Evolutionary conservation across 768 basidiomycete genomes (phyloP).

Genomic region (Asterophora parasitica): DNA sequence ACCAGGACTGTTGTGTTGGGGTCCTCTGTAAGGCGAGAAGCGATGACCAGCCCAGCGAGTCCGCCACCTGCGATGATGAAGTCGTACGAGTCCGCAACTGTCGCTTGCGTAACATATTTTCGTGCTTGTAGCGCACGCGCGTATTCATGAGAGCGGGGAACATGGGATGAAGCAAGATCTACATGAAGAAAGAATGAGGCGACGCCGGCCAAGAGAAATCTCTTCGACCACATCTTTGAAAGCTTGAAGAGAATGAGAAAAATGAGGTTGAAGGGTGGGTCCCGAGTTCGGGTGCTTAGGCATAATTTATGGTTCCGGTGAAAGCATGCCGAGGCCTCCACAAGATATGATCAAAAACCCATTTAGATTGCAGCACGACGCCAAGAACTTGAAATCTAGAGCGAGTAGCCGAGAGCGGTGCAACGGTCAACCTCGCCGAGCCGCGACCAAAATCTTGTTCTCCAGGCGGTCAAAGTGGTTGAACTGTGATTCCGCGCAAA

Average conservation of each 20-base stretch:
- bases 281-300: no score
- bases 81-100: constrained; percentile 26
- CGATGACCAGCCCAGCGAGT: constrained; percentile 32
- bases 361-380: no score
- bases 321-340: no score
- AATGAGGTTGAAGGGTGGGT: neutral
- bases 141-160: neutral
- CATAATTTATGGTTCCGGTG: no score
- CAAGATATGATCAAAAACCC: no score
- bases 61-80: constrained; percentile 33
- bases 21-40: constrained; percentile 33
- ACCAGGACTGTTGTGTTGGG: constrained; percentile 31
- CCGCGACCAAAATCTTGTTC: no score
- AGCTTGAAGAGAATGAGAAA: neutral
- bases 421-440: no score
- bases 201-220: constrained; percentile 1
- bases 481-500: no score
- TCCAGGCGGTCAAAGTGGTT: no score
- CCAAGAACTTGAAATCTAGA: no score
- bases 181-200: constrained; percentile 7
- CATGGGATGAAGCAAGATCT: neutral
- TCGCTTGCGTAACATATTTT: constrained; percentile 13
- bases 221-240: constrained; percentile 12
- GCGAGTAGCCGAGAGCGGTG: no score
- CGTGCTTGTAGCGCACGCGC: constrained; percentile 4